Conservation (phyloP, 441 rosid genomes). For the Isatis lusitanica region DNA sequence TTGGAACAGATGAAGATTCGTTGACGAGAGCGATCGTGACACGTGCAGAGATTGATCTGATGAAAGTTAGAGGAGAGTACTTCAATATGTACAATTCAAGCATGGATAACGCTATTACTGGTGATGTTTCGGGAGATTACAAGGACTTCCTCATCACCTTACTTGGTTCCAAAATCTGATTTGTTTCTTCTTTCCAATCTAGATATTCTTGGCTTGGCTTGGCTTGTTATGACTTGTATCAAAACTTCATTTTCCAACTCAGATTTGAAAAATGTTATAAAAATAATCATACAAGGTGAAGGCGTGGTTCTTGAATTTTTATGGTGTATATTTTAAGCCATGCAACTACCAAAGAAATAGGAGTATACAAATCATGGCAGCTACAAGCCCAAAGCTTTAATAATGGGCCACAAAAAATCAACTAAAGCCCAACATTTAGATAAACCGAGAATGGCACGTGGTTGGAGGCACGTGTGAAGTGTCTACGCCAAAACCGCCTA, state of each 20-base stretch:
- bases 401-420: not conserved
- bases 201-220: conserved; percentile 8
- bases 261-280: not conserved
- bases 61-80: conserved; percentile 64
- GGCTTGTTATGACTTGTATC: conserved; percentile 11
- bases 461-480: not conserved
- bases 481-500: not conserved
- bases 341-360: no score
- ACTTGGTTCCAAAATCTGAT: conserved; percentile 60
- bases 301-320: not conserved
- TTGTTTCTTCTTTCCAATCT: not conserved
- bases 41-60: conserved; percentile 79
- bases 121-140: conserved; percentile 82
- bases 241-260: not conserved
- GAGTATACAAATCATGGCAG: not conserved
- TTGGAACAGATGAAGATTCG: conserved; percentile 87
- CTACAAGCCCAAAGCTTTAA: not conserved
- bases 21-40: conserved; percentile 71
- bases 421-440: not conserved
- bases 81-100: conserved; percentile 49
- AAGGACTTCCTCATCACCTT: conserved; percentile 62
- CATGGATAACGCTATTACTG: conserved; percentile 63
- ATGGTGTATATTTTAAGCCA: not conserved
- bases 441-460: not conserved
- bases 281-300: not conserved